These are phyloP conservation scores for Bimuria novae-zelandiae DNA, from an alignment of 2,329 filamentous ascomycete species.

Conservation along the genomic window DNA sequence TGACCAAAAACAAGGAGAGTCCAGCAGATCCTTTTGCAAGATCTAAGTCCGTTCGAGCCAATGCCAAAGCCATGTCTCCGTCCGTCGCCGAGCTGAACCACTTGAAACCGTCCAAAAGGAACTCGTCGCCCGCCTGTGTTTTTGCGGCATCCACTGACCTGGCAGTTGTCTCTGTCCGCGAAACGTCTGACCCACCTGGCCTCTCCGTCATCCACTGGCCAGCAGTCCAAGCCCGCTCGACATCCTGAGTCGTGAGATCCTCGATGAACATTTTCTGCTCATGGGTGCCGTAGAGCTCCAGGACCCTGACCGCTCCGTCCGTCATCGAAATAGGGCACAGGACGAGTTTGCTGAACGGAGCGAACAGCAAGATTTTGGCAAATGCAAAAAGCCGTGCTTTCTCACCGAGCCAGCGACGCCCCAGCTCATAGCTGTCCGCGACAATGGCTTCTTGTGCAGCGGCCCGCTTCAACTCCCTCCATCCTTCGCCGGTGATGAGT, in stretches of 20 bases:
- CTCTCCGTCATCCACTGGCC: too few relatives aligned
- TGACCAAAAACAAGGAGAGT: background rate
- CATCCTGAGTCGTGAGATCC: background rate
- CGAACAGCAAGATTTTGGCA: background rate
- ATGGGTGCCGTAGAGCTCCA: background rate
- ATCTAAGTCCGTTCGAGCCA: constrained; percentile 59
- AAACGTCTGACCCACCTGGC: too few relatives aligned
- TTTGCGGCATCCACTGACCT: constrained; percentile 29
- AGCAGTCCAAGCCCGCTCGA: too few relatives aligned
- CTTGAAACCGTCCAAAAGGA: constrained; percentile 70
- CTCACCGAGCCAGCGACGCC: background rate
- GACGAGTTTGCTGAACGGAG: background rate
- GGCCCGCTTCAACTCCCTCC: background rate
- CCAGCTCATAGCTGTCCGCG: background rate
- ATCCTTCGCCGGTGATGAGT: background rate
- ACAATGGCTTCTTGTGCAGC: background rate
- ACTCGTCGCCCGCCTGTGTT: constrained; percentile 60
- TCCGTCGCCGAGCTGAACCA: constrained; percentile 73
- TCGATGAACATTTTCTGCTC: background rate
- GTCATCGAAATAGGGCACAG: background rate
- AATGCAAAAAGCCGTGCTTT: background rate
- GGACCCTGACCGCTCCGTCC: background rate
- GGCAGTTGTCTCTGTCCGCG: too few relatives aligned
- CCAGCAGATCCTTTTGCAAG: background rate
- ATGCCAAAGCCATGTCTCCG: constrained; percentile 65